A percentile compares a stretch with the other conserved stretches of the same genome.
These are phyloP conservation scores for Mycena indigotica DNA, from an alignment of 768 basidiomycete species.

Conservation along the genomic window DNA sequence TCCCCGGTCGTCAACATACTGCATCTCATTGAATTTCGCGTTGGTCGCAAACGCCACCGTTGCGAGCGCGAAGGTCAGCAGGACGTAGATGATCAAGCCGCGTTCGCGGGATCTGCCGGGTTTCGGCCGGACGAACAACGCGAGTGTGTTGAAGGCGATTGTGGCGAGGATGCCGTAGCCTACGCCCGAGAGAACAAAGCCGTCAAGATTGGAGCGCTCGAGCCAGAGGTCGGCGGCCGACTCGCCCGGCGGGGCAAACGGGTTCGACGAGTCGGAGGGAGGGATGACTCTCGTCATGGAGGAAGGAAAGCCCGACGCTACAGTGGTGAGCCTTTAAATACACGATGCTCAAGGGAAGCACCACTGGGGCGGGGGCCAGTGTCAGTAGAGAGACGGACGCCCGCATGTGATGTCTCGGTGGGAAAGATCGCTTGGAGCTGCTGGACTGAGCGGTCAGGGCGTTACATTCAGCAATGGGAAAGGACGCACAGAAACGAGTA, in stretches of 20 bases:
- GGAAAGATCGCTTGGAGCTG: too few species aligned
- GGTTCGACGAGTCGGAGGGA: too few species aligned
- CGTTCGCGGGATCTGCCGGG: neutral
- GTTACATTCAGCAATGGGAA: too few species aligned
- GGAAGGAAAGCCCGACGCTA: too few species aligned
- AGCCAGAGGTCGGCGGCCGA: constrained; percentile 5
- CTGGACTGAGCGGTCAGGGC: too few species aligned
- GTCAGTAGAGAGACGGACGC: too few species aligned
- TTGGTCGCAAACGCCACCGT: neutral
- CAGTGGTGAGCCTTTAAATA: too few species aligned
- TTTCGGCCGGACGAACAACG: neutral
- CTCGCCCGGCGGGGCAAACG: constrained; percentile 7
- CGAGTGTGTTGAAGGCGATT: neutral
- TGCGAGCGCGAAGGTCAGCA: neutral
- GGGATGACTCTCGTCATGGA: too few species aligned
- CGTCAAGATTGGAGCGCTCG: constrained; percentile 7
- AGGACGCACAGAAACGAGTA: too few species aligned
- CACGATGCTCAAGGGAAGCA: too few species aligned
- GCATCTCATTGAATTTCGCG: neutral
- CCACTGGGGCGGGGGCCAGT: too few species aligned
- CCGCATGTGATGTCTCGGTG: too few species aligned
- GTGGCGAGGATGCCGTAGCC: constrained; percentile 1
- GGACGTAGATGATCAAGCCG: neutral
- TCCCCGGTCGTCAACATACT: neutral
- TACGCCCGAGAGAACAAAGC: neutral